A percentile compares a stretch with the other conserved stretches of the same genome.
phyloP scores from a whole-genome alignment of 2,329 filamentous ascomycete genomes.

The Parasarocladium wereldwijsianum region DNA sequence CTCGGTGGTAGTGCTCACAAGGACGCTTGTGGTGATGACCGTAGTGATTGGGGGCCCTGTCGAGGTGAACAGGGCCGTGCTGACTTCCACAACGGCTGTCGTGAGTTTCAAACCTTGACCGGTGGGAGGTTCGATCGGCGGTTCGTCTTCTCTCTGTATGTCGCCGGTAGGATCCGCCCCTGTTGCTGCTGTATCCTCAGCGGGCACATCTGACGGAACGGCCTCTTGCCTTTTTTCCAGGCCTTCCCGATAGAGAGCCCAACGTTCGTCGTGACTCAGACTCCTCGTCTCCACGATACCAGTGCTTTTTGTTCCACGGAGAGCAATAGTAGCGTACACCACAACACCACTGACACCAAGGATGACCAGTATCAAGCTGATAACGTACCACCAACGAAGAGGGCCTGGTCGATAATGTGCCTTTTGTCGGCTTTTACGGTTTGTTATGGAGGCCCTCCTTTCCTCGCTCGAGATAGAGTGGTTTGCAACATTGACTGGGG shows the following conservation, averaged over 20 bases:
- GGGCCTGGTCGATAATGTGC: conserved; percentile 1
- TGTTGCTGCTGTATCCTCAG: neutral
- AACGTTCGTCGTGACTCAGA: neutral
- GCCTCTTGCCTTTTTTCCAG: conserved; percentile 1
- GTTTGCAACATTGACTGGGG: neutral
- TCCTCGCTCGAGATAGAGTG: neutral
- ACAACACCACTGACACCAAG: neutral
- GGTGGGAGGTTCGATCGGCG: neutral
- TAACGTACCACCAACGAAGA: conserved; percentile 3
- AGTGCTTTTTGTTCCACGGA: neutral
- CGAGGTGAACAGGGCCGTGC: neutral
- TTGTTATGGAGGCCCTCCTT: neutral
- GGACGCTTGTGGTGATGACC: neutral
- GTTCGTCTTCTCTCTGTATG: too few species aligned
- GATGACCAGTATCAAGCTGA: neutral
- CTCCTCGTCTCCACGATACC: conserved; percentile 1
- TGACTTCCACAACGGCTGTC: conserved; percentile 1
- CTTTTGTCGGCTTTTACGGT: neutral
- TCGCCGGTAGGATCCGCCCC: too few species aligned
- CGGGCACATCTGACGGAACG: neutral
- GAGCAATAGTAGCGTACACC: conserved; percentile 1
- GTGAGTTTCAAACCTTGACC: neutral
- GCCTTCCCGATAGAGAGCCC: neutral
- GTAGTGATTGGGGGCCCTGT: conserved; percentile 1
- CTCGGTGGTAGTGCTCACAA: neutral